Evolutionary conservation across 768 basidiomycete genomes (phyloP).

Genomic region (Rhodosporidiobolus sp.): DNA sequence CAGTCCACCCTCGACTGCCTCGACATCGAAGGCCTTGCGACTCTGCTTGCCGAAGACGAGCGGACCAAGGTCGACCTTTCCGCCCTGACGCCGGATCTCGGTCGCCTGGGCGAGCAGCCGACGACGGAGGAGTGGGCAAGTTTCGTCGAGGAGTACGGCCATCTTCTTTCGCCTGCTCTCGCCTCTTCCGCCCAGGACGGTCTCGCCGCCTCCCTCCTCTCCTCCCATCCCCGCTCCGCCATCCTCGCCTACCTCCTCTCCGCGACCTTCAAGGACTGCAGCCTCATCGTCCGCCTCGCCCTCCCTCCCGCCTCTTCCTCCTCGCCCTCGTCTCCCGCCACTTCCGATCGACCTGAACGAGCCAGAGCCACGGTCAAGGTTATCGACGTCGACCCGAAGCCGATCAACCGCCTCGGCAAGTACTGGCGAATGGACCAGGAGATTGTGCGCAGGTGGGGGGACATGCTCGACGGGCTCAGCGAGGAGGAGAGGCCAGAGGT

Average conservation of each 20-base stretch:
- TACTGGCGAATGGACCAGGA: constrained; percentile 73
- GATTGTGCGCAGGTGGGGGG: constrained; percentile 54
- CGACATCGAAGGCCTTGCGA: constrained; percentile 74
- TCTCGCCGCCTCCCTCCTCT: constrained; percentile 50
- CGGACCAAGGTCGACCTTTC: background rate
- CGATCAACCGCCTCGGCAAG: constrained; percentile 59
- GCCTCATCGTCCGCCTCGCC: constrained; percentile 57
- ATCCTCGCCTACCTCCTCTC: constrained; percentile 76
- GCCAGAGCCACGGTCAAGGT: constrained; percentile 55
- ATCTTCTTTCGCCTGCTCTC: background rate
- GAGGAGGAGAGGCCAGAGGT: too few species aligned
- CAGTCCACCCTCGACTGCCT: constrained; percentile 75
- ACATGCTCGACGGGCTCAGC: too few species aligned
- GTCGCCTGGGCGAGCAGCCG: constrained; percentile 54
- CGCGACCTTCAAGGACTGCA: constrained; percentile 96
- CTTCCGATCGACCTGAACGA: background rate
- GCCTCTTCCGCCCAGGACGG: background rate
- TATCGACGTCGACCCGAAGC: constrained; percentile 85
- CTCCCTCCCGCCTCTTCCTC: constrained; percentile 5
- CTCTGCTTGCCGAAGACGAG: constrained; percentile 39
- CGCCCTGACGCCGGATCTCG: background rate
- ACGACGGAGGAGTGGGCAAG: constrained; percentile 62
- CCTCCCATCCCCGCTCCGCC: constrained; percentile 54
- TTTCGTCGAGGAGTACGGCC: constrained; percentile 60
- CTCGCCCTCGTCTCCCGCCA: too few species aligned